These are phyloP conservation scores for Hypoxylon sp. DNA, from an alignment of 2,329 filamentous ascomycete genomes.

Conservation along the genomic window DNA sequence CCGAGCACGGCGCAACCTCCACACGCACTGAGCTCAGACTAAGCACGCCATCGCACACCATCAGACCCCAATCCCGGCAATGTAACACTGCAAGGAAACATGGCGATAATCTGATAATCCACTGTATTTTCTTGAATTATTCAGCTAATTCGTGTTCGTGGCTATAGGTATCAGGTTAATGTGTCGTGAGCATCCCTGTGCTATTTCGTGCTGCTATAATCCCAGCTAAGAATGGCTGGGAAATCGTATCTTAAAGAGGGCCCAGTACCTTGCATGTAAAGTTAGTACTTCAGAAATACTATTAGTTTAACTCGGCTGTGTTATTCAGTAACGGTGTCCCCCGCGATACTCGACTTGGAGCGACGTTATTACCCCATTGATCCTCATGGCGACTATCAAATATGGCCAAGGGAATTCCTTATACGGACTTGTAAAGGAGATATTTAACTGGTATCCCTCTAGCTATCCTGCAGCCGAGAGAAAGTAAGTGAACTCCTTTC, in stretches of 20 bases:
- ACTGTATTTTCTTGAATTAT: background rate
- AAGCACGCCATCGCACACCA: conserved; percentile 47
- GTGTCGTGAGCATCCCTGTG: conserved; percentile 1
- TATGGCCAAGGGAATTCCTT: conserved; percentile 23
- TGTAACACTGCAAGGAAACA: conserved; percentile 27
- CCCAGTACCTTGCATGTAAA: background rate
- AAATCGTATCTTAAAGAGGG: conserved; percentile 3
- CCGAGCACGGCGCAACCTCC: conserved; percentile 12
- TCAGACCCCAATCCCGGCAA: conserved; percentile 24
- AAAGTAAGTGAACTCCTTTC: conserved; percentile 43
- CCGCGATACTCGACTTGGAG: conserved; percentile 2
- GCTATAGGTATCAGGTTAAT: background rate
- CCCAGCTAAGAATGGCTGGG: conserved; percentile 5
- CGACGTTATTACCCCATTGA: background rate
- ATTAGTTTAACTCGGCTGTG: background rate
- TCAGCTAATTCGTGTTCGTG: background rate
- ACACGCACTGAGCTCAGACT: conserved; percentile 9
- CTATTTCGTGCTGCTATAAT: conserved; percentile 10
- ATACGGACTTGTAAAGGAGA: conserved; percentile 50
- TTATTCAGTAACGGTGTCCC: background rate
- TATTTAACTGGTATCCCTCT: conserved; percentile 55
- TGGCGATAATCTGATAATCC: conserved; percentile 16
- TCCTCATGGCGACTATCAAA: conserved; percentile 30
- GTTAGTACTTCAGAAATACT: background rate
- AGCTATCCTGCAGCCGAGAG: conserved; percentile 51